Evolutionary conservation across 2,329 filamentous ascomycete genomes (phyloP).

Genomic region (Thermomyces lanuginosus): DNA sequence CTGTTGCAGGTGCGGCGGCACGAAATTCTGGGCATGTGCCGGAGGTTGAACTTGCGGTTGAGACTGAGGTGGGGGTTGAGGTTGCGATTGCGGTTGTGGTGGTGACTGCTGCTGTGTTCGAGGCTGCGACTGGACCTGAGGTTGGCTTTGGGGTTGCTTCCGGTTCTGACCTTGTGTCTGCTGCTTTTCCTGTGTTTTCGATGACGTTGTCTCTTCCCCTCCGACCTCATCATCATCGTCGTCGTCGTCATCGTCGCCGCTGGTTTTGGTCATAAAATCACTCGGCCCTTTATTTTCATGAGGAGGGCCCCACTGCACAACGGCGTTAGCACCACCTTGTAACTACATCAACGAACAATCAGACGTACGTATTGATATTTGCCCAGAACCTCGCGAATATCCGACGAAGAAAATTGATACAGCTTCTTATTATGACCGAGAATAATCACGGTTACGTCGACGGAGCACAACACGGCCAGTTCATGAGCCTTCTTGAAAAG

Average conservation of each 20-base stretch:
- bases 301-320: conserved; percentile 62
- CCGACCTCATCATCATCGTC: conserved; percentile 58
- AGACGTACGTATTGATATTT: conserved; percentile 76
- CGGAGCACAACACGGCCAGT: conserved; percentile 90
- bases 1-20: conserved; percentile 54
- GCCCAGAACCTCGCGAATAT: conserved; percentile 79
- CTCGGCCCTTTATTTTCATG: conserved; percentile 92
- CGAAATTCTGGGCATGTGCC: conserved; percentile 42
- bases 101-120: conserved; percentile 25
- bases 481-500: conserved; percentile 99
- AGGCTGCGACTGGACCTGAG: conserved; percentile 16
- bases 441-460: conserved; percentile 96
- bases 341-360: conserved; percentile 2
- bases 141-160: conserved; percentile 20
- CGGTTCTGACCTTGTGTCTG: conserved; percentile 47
- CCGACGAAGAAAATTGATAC: conserved; percentile 88
- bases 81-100: conserved; percentile 42
- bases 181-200: conserved; percentile 26
- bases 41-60: conserved; percentile 12
- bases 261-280: conserved; percentile 69
- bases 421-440: conserved; percentile 98
- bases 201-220: conserved; percentile 44
- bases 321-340: conserved; percentile 7
- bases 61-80: conserved; percentile 37
- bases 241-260: conserved; percentile 68